phyloP scores from a whole-genome alignment of 768 basidiomycete genomes.

The Tephrocybe sp. region DNA sequence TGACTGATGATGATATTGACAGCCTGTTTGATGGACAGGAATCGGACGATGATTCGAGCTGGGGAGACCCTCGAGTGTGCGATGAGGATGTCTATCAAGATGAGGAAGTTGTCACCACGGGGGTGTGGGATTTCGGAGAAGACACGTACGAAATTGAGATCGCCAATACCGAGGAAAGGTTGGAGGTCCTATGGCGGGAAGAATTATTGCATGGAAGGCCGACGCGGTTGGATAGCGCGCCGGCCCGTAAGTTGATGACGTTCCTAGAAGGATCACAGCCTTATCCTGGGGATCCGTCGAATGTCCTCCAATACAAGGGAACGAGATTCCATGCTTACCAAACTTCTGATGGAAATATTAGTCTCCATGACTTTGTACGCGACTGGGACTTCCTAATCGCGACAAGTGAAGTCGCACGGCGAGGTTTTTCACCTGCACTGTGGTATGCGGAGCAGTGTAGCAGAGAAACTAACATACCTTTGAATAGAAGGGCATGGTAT shows the following conservation, averaged over 20 bases:
- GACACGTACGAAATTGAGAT: not conserved
- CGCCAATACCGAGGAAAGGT: not conserved
- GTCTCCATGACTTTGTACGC: too few species aligned
- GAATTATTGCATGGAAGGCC: not conserved
- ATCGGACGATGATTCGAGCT: too few species aligned
- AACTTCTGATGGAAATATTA: not conserved
- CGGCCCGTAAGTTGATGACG: not conserved
- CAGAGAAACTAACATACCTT: not conserved
- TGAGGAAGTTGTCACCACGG: not conserved
- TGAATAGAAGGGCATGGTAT: not conserved
- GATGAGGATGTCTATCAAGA: not conserved
- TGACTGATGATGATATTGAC: too few species aligned
- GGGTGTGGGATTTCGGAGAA: too few species aligned
- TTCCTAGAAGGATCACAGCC: conserved; percentile 1
- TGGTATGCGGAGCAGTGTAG: conserved; percentile 1
- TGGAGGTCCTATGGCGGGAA: not conserved
- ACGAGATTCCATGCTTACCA: not conserved
- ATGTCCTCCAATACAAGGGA: not conserved
- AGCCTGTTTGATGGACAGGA: too few species aligned
- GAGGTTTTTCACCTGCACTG: not conserved
- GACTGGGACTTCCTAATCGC: not conserved
- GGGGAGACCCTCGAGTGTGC: too few species aligned
- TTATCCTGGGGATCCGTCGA: conserved; percentile 3
- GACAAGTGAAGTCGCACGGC: not conserved
- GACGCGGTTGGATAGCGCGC: not conserved